Base-by-base conservation (phyloP, 2,329 filamentous ascomycete species). In the Colletotrichum sojae region DNA sequence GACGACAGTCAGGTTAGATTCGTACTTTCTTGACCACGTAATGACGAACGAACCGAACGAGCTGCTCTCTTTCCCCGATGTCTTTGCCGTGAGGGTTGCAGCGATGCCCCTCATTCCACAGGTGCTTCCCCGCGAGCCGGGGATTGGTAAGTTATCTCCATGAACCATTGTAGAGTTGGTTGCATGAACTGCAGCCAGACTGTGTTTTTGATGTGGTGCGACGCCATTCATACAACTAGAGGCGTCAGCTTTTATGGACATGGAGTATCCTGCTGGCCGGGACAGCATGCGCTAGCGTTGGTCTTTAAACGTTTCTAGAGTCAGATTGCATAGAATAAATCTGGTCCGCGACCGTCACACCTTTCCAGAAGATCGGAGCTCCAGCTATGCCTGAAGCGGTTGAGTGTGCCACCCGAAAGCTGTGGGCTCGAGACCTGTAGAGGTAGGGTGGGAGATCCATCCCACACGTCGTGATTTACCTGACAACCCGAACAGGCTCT, bases 1-100 rank as follows among this genome's bases (percentile, higher is more conserved):
- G 55, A 69, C 66, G 45, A 69, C 16, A 43, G 62, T 60, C 66
- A 69, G 25, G 59, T 66, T 43, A 55, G 66, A 31, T 66, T 66
- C 54, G 54, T 61, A 51, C 43, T 43, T 15, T 51, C 53, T 25
- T 52, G 43, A 61, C 31, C 49, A 10, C 27, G n/a, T 69, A 60
- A 61, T 69, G 43, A 56, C 13, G n/a, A 45, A 60, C 55, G 66
- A 66, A 51, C 20, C 62, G 36, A 39, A 43, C 31, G 12, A 54
- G 15, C 31, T 36, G 8, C 31, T 10, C 8, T 10, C 31, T 36
- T 36, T 10, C 10, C 2, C 31, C 31, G 31, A 10, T 52, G 16
- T n/a, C 8, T 20, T 13, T 61, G 18, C 15, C 12, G 13, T 15
- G 12, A 43, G 16, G 12, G 13, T 2, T 16, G 12, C 40, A 16